phyloP scores from a whole-genome alignment of 2,329 filamentous ascomycete genomes.

The Rosellinia necatrix region DNA sequence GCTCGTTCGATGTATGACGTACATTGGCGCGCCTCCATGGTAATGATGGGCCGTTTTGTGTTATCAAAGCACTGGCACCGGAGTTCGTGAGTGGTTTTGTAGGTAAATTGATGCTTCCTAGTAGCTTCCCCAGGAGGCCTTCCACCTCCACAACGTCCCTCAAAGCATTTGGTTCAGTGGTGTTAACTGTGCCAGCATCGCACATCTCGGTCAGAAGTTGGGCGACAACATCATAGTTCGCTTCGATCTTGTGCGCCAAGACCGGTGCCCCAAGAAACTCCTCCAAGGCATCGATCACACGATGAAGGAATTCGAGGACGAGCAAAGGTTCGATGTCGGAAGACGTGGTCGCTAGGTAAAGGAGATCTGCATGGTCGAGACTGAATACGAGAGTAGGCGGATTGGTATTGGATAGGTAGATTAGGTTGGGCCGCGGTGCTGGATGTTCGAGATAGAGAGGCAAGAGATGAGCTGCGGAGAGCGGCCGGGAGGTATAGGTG shows the following conservation, averaged over 20 bases:
- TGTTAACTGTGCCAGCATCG: constrained; percentile 85
- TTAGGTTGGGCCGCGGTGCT: constrained; percentile 78
- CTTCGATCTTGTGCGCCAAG: constrained; percentile 83
- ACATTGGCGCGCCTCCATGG: constrained; percentile 94
- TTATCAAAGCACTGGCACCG: constrained; percentile 46
- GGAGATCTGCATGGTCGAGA: constrained; percentile 81
- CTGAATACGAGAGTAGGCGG: constrained; percentile 90
- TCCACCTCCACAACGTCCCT: constrained; percentile 91
- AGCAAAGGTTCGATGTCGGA: constrained; percentile 87
- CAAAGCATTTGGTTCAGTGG: constrained; percentile 91
- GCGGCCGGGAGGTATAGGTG: constrained; percentile 81
- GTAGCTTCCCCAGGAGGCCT: constrained; percentile 83
- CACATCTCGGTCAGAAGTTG: constrained; percentile 96
- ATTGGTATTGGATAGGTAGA: constrained; percentile 80
- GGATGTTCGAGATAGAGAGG: constrained; percentile 86
- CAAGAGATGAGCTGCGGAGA: constrained; percentile 75
- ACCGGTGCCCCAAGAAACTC: constrained; percentile 91
- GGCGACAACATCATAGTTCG: constrained; percentile 89
- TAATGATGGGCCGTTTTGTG: constrained; percentile 60
- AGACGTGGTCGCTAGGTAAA: constrained; percentile 84
- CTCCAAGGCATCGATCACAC: constrained; percentile 88
- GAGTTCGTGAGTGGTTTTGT: constrained; percentile 53
- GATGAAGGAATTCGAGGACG: constrained; percentile 91
- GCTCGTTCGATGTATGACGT: constrained; percentile 92
- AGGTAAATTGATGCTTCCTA: constrained; percentile 85